Evolutionary conservation across 768 basidiomycete genomes (phyloP), one percentile per base, ranked within the genome.

Genomic region (Chalciporus chontae): DNA sequence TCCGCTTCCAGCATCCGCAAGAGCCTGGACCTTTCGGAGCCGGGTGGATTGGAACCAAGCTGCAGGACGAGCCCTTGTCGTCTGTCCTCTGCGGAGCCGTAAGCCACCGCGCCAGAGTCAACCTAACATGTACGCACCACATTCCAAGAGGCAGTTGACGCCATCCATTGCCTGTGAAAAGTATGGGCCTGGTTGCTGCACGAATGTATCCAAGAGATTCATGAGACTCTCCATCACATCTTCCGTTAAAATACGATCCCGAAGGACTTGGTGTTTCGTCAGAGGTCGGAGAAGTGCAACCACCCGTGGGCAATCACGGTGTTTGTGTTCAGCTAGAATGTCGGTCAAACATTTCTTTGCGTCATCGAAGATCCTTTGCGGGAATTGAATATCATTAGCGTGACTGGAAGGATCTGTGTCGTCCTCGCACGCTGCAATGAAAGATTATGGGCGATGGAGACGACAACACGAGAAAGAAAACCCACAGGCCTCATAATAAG

Each of bases 91-190:
- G 26, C 27, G 11, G 14, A 4, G 19, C 14, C 3, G 26, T 48
- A 1, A 57, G 24, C n/a, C 4, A 19, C 8, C 34, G 6, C 2
- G 9, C 14, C 0, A 26, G 8, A 37, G 36, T 17, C 29, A 26
- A 0, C 21, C 29, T 2, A 36, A 9, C 24, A 34, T 2, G 8
- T 31, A 51, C 59, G 31, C 6, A 63, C 62, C 47, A 11, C 54
- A 61, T 14, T 50, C 42, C 50, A 58, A 18, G 17, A 64, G 19
- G 21, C 51, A 56, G 11, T 15, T 51, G 39, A 63, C 29, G n/a
- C 59, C 53, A 3, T 64, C 54, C 62, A 63, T 63, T 17, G 49
- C 62, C 29, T 54, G 59, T 23, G 44, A 41, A 23, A 64, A 59
- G 29, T 52, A 54, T 4, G 38, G 42, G 11, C 17, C 48, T 0